phyloP scores from a whole-genome alignment of 73 alveolate genomes.

The Breviolum minutum region DNA sequence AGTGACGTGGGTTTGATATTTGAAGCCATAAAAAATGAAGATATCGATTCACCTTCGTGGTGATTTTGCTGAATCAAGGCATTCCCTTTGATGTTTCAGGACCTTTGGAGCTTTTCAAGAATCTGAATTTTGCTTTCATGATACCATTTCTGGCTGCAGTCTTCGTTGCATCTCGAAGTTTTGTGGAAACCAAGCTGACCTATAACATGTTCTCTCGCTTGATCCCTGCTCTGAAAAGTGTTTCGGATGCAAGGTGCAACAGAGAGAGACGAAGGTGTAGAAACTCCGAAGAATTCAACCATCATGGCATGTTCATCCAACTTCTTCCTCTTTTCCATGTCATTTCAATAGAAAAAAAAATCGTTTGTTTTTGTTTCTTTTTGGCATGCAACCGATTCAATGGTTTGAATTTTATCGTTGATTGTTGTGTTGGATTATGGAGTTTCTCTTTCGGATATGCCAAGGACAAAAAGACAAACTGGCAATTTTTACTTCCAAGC shows the following conservation, averaged over 20 bases:
- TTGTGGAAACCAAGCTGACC: constrained; percentile 25
- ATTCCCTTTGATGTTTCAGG: background rate
- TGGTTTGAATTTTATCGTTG: no score
- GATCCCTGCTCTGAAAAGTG: constrained; percentile 1
- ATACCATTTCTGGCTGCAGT: background rate
- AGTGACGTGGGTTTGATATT: no score
- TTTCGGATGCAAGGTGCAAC: background rate
- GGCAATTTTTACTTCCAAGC: no score
- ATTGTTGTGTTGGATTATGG: no score
- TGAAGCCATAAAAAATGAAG: no score
- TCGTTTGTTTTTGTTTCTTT: background rate
- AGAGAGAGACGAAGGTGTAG: background rate
- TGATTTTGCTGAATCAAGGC: background rate
- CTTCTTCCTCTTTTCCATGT: no score
- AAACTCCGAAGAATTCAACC: background rate
- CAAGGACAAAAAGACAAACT: no score
- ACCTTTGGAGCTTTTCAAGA: constrained; percentile 20
- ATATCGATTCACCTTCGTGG: no score
- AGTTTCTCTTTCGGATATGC: no score
- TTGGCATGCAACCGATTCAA: background rate
- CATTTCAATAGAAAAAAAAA: no score
- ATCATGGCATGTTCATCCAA: no score
- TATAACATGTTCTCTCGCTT: constrained; percentile 7
- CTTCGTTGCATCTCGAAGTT: constrained; percentile 4
- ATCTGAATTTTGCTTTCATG: constrained; percentile 10